Percentiles rank a stretch among this genome's conserved stretches.
These are phyloP conservation scores for Backusella australiensis DNA, from an alignment of 192 early-diverging fungal species.

Conservation along the genomic window DNA sequence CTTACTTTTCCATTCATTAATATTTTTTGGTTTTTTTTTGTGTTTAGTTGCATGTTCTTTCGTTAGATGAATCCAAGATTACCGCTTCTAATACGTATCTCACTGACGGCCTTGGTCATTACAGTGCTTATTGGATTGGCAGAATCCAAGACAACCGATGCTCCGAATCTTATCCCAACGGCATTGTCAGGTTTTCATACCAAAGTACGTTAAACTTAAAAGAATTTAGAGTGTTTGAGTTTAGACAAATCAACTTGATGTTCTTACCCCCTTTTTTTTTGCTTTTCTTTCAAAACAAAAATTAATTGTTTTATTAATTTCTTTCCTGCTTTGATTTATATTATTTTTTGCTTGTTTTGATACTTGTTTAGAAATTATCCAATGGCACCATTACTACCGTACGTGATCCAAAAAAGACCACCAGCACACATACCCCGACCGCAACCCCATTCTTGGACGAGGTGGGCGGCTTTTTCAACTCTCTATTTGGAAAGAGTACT, in stretches of 20 bases:
- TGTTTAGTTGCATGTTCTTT: not conserved
- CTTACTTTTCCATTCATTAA: not conserved
- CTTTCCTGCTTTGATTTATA: not conserved
- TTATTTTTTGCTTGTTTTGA: not conserved
- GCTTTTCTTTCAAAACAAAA: not conserved
- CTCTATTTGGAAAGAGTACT: not conserved
- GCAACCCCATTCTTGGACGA: not conserved
- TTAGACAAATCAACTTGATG: not conserved
- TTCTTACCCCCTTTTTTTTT: not conserved
- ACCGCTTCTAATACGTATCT: not conserved
- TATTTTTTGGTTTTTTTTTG: not conserved
- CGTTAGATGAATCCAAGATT: not conserved
- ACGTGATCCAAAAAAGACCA: not conserved
- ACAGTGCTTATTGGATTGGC: not conserved
- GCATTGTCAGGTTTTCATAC: not conserved
- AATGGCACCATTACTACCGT: slow-evolving; percentile 1
- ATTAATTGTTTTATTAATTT: not conserved
- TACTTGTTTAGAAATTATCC: slow-evolving; percentile 6
- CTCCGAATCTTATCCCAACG: not conserved
- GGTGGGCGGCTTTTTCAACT: not conserved
- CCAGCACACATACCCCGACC: slow-evolving; percentile 2
- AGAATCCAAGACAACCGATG: not conserved
- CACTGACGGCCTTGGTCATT: not conserved
- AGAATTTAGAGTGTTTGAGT: not conserved
- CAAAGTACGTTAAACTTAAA: slow-evolving; percentile 4